These are phyloP conservation scores for Blastobotrys parvus DNA, from an alignment of 805 yeast genomes.

Conservation along the genomic window DNA sequence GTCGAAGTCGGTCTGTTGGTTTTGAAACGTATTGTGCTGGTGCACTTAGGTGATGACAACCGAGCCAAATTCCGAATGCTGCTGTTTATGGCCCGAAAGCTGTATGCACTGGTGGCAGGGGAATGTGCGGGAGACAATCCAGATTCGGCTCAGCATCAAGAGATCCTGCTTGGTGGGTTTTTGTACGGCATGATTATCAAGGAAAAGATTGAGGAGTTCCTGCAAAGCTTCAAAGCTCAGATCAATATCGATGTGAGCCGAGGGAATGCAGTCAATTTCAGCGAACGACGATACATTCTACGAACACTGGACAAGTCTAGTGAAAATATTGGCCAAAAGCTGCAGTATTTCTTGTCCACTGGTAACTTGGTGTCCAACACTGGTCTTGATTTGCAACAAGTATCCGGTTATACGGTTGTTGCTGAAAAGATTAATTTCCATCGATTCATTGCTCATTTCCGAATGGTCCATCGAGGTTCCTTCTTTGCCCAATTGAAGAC, in stretches of 20 bases:
- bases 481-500: constrained; percentile 97
- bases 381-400: constrained; percentile 96
- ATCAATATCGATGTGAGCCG: constrained; percentile 74
- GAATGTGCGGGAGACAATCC: constrained; percentile 97
- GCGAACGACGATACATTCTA: constrained; percentile 73
- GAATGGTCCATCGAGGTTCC: constrained; percentile 99
- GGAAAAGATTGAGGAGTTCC: constrained; percentile 91
- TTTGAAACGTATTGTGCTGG: constrained; percentile 74
- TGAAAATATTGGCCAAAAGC: constrained; percentile 89
- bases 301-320: constrained; percentile 71
- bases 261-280: constrained; percentile 70
- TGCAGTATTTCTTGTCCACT: constrained; percentile 90
- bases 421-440: constrained; percentile 97
- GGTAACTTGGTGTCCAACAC: constrained; percentile 97
- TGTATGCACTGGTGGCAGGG: constrained; percentile 91
- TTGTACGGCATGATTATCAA: constrained; percentile 93
- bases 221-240: constrained; percentile 63
- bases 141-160: constrained; percentile 99
- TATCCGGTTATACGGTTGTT: constrained; percentile 95
- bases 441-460: constrained; percentile 94
- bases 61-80: constrained; percentile 80
- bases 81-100: constrained; percentile 89
- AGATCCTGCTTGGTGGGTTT: constrained; percentile 90
- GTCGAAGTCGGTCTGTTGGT: constrained; percentile 86
- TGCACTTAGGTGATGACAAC: constrained; percentile 56